A percentile compares a stretch with the other conserved stretches of the same genome.
These are phyloP conservation scores for Pythium pectinolyticum DNA, from an alignment of 352 stramenopile genomes.

Conservation along the genomic window DNA sequence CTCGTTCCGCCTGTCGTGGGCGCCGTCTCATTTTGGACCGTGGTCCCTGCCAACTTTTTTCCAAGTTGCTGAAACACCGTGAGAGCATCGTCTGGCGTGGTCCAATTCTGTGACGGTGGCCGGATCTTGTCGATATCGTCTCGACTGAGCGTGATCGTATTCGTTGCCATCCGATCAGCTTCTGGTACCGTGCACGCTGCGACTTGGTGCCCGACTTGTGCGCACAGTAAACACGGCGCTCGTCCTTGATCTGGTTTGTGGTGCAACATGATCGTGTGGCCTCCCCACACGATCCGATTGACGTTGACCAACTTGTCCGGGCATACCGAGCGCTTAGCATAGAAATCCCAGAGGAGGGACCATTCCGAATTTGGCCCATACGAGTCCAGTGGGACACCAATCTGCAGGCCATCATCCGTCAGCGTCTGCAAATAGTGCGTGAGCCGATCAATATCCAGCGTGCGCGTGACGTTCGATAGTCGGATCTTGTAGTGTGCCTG, in stretches of 20 bases:
- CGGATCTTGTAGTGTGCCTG: conserved; percentile 9
- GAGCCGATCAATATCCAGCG: background rate
- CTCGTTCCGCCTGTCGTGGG: too few relatives aligned
- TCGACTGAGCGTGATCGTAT: background rate
- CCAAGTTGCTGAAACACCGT: background rate
- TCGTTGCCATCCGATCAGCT: background rate
- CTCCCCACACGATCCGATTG: conserved; percentile 11
- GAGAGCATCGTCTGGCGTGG: background rate
- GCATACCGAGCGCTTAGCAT: background rate
- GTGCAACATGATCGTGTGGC: conserved; percentile 1
- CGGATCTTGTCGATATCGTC: background rate
- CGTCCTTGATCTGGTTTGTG: background rate
- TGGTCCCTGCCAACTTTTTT: background rate
- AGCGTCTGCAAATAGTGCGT: background rate
- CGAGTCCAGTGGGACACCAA: conserved; percentile 8
- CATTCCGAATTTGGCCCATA: conserved; percentile 11
- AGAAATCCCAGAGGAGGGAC: conserved; percentile 19
- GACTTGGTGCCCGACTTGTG: conserved; percentile 4
- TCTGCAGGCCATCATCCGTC: conserved; percentile 1
- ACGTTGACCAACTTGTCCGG: background rate
- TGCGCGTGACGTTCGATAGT: conserved; percentile 5
- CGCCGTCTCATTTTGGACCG: too few relatives aligned
- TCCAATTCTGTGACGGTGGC: background rate
- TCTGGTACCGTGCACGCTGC: background rate
- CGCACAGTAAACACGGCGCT: conserved; percentile 12